Conservation (phyloP, 192 early-diverging fungal genomes). For the Umbelopsis sp. region DNA sequence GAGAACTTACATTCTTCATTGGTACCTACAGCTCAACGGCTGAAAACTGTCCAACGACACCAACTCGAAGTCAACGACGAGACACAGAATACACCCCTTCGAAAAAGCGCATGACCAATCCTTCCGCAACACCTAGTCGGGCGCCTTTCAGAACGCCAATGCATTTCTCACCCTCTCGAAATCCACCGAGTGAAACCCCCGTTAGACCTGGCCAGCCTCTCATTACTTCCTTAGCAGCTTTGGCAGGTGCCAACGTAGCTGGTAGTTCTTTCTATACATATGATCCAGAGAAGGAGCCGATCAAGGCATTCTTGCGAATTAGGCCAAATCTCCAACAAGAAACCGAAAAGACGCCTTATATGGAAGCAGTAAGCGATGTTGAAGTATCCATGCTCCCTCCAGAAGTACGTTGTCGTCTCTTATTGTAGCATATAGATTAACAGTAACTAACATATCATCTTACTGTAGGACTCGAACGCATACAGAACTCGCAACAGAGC, state of each 20-base stretch:
- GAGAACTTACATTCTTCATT: background rate
- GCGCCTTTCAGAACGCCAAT: conserved; percentile 10
- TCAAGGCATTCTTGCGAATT: conserved; percentile 39
- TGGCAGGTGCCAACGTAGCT: background rate
- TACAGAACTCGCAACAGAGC: conserved; percentile 34
- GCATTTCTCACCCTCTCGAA: conserved; percentile 6
- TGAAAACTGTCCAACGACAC: conserved; percentile 2
- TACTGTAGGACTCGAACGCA: conserved; percentile 29
- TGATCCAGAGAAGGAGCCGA: conserved; percentile 43
- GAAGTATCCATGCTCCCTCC: conserved; percentile 49
- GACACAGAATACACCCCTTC: conserved; percentile 2
- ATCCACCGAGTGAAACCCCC: background rate
- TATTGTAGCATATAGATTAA: background rate
- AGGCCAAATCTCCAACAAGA: conserved; percentile 20
- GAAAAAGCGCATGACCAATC: background rate
- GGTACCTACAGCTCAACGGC: background rate
- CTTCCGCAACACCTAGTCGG: background rate
- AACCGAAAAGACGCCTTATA: conserved; percentile 26
- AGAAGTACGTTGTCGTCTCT: conserved; percentile 13
- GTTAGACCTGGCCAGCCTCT: background rate
- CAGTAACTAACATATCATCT: background rate
- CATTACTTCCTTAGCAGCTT: conserved; percentile 4
- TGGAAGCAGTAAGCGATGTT: conserved; percentile 38
- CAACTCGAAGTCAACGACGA: background rate
- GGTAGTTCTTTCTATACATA: conserved; percentile 28